phyloP scores from a whole-genome alignment of 2,329 filamentous ascomycete species.

The Epichloe typhina region DNA sequence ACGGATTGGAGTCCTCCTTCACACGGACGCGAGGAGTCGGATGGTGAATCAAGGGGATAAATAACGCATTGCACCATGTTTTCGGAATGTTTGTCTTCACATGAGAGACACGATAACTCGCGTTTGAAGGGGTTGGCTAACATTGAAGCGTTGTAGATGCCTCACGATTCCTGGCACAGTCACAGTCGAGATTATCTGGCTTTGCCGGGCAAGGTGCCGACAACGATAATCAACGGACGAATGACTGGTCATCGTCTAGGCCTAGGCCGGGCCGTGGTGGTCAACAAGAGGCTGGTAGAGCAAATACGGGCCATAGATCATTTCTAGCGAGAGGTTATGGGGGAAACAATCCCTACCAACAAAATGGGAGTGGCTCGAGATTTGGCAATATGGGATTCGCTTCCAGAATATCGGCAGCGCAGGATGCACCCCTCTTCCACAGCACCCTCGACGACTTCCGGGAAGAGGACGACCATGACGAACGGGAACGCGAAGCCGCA shows the following conservation, averaged over 20 bases:
- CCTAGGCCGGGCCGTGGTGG: constrained; percentile 21
- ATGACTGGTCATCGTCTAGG: constrained; percentile 22
- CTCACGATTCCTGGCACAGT: constrained; percentile 91
- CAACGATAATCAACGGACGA: constrained; percentile 17
- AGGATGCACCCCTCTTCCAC: constrained; percentile 89
- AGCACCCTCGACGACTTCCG: constrained; percentile 81
- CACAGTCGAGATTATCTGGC: constrained; percentile 74
- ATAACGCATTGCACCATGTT: constrained; percentile 21
- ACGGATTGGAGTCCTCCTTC: neutral
- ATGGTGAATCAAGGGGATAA: constrained; percentile 16
- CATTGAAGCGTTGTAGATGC: constrained; percentile 51
- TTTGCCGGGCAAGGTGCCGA: constrained; percentile 46
- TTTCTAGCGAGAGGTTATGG: constrained; percentile 33
- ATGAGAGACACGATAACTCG: neutral
- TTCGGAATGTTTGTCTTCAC: constrained; percentile 68
- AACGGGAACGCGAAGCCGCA: constrained; percentile 81
- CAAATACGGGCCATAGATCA: constrained; percentile 23
- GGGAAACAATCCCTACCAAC: constrained; percentile 76
- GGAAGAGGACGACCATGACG: constrained; percentile 86
- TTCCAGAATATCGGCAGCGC: constrained; percentile 56
- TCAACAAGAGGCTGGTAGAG: constrained; percentile 19
- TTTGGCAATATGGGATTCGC: constrained; percentile 63
- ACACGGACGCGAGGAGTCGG: constrained; percentile 20
- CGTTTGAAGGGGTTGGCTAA: neutral
- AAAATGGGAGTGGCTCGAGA: constrained; percentile 58